Evolutionary conservation across 2,329 filamentous ascomycete species (phyloP), one percentile per base, ranked within the genome.

Genomic region (Penicillium capsulatum): DNA sequence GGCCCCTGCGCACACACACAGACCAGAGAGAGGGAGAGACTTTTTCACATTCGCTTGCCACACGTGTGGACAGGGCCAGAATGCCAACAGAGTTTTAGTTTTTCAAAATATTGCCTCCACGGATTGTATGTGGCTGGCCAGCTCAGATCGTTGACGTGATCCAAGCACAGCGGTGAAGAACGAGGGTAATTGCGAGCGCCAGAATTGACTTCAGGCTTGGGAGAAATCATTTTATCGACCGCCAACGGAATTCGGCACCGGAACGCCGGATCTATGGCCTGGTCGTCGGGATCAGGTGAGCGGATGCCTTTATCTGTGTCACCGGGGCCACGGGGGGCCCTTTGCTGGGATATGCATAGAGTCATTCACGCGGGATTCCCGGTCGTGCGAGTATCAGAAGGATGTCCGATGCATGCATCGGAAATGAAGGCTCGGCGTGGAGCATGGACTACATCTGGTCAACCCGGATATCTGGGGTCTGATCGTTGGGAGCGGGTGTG

Each of bases 201-300:
- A 48, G 30, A 45, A 53, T 52, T 50, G 47, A 48, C 40, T 49
- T 51, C 48, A 17, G 26, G 11, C 13, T 22, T 32, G 11, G n/a
- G 28, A 33, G 30, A 20, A 20, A 28, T 31, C 15, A 31, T 20
- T 26, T 31, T 27, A 28, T 17, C 26, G 7, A 16, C n/a, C n/a
- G n/a, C n/a, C 20, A 24, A 22, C 13, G 10, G 17, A 28, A 6
- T 11, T 28, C 15, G 26, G 26, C 26, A 28, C 40, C 44, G 47
- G 47, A 49, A 33, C 33, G 22, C 40, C 45, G 48, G 42, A 44
- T 36, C 42, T 30, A 34, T 28, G 16, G 26, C 15, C 31, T 42
- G 37, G 31, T 30, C 20, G 13, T 28, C 27, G 31, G 24, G 11
- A 44, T 47, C 38, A 44, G 40, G 29, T 47, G 40, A 32, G 26